These are phyloP conservation scores for Sclerotinia minor DNA, from an alignment of 2,329 filamentous ascomycete species.

Conservation along the genomic window DNA sequence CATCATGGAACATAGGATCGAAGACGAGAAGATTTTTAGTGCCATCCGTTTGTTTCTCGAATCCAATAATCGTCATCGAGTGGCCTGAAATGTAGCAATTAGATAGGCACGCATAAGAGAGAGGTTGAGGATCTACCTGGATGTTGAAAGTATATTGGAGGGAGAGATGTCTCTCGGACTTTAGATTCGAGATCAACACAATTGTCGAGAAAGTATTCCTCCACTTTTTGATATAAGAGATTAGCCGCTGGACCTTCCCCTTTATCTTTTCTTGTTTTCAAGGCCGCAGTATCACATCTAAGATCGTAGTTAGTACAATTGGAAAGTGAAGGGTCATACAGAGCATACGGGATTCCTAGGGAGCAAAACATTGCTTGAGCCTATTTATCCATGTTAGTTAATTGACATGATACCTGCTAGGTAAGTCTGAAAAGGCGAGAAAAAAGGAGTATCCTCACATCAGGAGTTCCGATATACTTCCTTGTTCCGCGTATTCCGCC, in stretches of 20 bases:
- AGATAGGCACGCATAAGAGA: slow-evolving; percentile 1
- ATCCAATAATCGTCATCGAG: slow-evolving; percentile 84
- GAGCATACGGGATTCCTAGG: slow-evolving; percentile 62
- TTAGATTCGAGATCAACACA: slow-evolving; percentile 54
- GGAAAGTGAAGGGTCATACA: neutral
- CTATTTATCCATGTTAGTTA: slow-evolving; percentile 45
- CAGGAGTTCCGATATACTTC: slow-evolving; percentile 93
- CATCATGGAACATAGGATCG: slow-evolving; percentile 79
- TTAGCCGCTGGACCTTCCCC: slow-evolving; percentile 32
- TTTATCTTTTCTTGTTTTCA: slow-evolving; percentile 49
- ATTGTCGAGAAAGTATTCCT: slow-evolving; percentile 70
- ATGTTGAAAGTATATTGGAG: slow-evolving; percentile 90
- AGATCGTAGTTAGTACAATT: slow-evolving; percentile 20
- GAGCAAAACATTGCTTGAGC: slow-evolving; percentile 76
- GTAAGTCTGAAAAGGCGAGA: neutral
- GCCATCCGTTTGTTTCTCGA: slow-evolving; percentile 69
- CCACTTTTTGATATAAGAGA: slow-evolving; percentile 65
- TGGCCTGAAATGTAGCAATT: slow-evolving; percentile 58
- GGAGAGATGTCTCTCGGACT: slow-evolving; percentile 69
- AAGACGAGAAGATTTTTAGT: slow-evolving; percentile 75
- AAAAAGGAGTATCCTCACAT: slow-evolving; percentile 53
- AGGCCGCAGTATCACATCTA: slow-evolving; percentile 63
- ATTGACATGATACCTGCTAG: neutral
- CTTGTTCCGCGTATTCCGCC: slow-evolving; percentile 84
- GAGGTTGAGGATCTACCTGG: slow-evolving; percentile 51